Evolutionary conservation across 768 basidiomycete genomes (phyloP).

Genomic region (Rhizopogon roseolus): DNA sequence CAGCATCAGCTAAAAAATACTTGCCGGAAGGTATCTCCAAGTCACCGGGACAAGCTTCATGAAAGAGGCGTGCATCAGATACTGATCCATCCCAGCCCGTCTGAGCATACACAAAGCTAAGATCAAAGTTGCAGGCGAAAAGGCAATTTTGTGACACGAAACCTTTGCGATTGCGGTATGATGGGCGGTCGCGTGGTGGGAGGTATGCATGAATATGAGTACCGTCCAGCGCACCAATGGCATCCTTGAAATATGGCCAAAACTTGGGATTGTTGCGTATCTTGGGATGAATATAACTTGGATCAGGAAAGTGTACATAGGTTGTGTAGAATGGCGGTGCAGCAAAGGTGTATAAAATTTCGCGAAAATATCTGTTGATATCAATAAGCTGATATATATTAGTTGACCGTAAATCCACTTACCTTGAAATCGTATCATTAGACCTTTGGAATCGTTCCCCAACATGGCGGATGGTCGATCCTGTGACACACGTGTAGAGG

Average conservation of each 20-base stretch:
- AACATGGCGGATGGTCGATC: too few relatives aligned
- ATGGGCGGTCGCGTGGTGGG: conserved; percentile 7
- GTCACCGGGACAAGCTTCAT: conserved; percentile 19
- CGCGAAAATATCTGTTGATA: conserved; percentile 20
- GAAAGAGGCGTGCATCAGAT: conserved; percentile 30
- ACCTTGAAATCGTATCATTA: too few relatives aligned
- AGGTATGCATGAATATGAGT: conserved; percentile 12
- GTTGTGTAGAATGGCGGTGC: conserved; percentile 20
- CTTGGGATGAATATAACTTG: too few relatives aligned
- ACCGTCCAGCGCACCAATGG: conserved; percentile 22
- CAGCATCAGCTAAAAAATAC: conserved; percentile 26
- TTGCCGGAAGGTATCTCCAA: conserved; percentile 13
- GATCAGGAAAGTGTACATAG: conserved; percentile 16
- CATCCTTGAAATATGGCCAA: conserved; percentile 26
- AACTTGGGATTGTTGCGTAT: conserved; percentile 23
- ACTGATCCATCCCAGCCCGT: conserved; percentile 36
- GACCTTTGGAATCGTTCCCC: too few relatives aligned
- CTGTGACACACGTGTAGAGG: too few relatives aligned
- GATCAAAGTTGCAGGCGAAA: conserved; percentile 25
- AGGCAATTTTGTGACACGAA: conserved; percentile 31
- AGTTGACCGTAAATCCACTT: too few relatives aligned
- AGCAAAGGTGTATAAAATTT: conserved; percentile 13
- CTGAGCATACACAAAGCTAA: conserved; percentile 32
- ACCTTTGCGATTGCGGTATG: conserved; percentile 16
- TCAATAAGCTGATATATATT: too few relatives aligned